Percentiles rank a stretch among this genome's conserved stretches.
Evolutionary conservation across 2,329 filamentous ascomycete species (phyloP).

Genomic region (Colletotrichum shisoi): DNA sequence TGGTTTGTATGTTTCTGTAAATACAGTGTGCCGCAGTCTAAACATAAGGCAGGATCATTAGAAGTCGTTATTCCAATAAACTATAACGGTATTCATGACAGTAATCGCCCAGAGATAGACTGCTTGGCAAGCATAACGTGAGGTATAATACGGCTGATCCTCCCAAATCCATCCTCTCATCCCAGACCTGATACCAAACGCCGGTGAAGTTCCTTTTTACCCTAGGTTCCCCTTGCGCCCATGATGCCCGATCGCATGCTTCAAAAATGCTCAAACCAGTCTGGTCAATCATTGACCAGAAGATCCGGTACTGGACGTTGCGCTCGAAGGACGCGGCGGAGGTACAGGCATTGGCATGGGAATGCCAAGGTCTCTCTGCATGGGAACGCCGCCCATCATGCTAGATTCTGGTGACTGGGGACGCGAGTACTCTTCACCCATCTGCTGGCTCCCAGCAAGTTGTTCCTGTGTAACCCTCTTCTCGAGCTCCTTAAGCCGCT

Average conservation of each 20-base stretch:
- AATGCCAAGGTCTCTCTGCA: constrained; percentile 51
- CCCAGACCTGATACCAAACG: constrained; percentile 31
- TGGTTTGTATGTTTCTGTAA: not conserved
- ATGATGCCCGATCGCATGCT: not conserved
- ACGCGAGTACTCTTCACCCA: constrained; percentile 47
- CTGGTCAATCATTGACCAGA: constrained; percentile 51
- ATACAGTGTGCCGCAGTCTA: not conserved
- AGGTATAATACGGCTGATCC: constrained; percentile 34
- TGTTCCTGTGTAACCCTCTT: constrained; percentile 54
- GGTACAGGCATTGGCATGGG: constrained; percentile 46
- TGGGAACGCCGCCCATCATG: constrained; percentile 54
- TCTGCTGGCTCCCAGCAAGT: constrained; percentile 48
- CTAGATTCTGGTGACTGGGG: constrained; percentile 42
- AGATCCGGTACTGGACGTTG: constrained; percentile 55
- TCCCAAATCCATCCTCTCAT: constrained; percentile 7
- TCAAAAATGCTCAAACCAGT: not conserved
- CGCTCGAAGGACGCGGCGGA: constrained; percentile 53
- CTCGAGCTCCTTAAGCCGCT: constrained; percentile 61
- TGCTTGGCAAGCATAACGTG: constrained; percentile 28
- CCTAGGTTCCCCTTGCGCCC: constrained; percentile 7
- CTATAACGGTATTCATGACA: constrained; percentile 27
- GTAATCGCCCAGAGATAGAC: constrained; percentile 16
- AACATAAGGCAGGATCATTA: constrained; percentile 1
- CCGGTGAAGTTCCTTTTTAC: constrained; percentile 15
- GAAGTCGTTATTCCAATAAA: constrained; percentile 10